Evolutionary conservation across 441 rosid species (phyloP).

Genomic region (Manihot esculenta): DNA sequence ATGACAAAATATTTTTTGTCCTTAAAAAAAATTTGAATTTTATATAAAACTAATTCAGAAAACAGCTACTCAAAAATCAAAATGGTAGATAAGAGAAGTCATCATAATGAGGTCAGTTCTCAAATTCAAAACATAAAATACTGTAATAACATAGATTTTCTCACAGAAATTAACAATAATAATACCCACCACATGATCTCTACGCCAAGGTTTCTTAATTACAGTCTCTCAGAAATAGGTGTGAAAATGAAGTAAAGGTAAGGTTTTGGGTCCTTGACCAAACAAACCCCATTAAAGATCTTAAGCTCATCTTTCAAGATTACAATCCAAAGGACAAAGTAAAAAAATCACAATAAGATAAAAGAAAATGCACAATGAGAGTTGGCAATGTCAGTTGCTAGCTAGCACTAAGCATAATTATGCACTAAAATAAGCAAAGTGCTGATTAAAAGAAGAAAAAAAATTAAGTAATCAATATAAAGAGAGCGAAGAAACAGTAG

Average conservation of each 20-base stretch:
- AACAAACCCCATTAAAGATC: slow-evolving; percentile 40
- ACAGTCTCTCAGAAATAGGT: not conserved
- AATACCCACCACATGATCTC: slow-evolving; percentile 19
- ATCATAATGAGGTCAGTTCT: slow-evolving; percentile 6
- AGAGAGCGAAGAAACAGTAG: not conserved
- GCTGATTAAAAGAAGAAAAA: not conserved
- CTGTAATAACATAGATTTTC: not conserved
- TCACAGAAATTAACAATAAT: not conserved
- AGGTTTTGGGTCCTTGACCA: slow-evolving; percentile 53
- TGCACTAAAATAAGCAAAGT: slow-evolving; percentile 7
- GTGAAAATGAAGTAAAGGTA: slow-evolving; percentile 28
- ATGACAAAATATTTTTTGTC: no score
- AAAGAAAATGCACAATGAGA: slow-evolving; percentile 34
- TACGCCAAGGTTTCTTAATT: slow-evolving; percentile 10
- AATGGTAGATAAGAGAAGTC: slow-evolving; percentile 3
- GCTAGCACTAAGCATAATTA: slow-evolving; percentile 30
- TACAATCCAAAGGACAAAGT: slow-evolving; percentile 26
- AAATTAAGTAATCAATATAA: slow-evolving; percentile 4
- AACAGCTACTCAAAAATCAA: not conserved
- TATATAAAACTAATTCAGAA: not conserved
- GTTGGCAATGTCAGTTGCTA: slow-evolving; percentile 87
- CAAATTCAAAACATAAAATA: not conserved
- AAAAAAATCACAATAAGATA: slow-evolving; percentile 29
- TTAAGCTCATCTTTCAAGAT: slow-evolving; percentile 45
- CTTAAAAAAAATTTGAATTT: no score